A percentile compares a stretch with the other conserved stretches of the same genome.
phyloP scores from a whole-genome alignment of 257 asterid species.

The Solanum verrucosum region DNA sequence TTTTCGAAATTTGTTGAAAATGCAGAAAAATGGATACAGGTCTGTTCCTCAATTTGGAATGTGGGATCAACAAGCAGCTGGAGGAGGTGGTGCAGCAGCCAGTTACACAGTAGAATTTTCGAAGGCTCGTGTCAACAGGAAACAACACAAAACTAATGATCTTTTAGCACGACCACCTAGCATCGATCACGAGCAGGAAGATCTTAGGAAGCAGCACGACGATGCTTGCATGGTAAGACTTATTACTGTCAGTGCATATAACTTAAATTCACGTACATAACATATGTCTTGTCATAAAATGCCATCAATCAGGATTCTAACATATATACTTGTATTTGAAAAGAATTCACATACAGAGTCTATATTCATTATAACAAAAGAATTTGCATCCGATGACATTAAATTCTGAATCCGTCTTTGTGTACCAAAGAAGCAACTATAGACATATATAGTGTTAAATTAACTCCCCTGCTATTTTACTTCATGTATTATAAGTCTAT shows the following conservation, averaged over 20 bases:
- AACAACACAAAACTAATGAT: not conserved
- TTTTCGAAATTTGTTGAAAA: not conserved
- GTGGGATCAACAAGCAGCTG: not conserved
- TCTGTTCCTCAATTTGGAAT: conserved; percentile 3
- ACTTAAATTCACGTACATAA: not conserved
- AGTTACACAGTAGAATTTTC: not conserved
- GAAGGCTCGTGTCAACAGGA: not conserved
- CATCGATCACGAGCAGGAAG: not conserved
- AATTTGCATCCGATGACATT: not conserved
- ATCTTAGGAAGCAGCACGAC: not conserved
- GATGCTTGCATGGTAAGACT: not conserved
- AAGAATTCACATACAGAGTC: not conserved
- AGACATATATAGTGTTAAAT: not conserved
- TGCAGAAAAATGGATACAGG: conserved; percentile 2
- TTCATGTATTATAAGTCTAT: not conserved
- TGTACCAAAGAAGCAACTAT: not conserved
- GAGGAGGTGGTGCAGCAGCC: not conserved
- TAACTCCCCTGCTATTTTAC: not conserved
- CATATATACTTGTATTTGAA: not conserved
- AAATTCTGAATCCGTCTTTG: not conserved
- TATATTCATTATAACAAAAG: not conserved
- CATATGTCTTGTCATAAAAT: not conserved
- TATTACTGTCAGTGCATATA: not conserved
- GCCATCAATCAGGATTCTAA: not conserved
- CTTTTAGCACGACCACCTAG: not conserved